phyloP scores from a whole-genome alignment of 176 grass and related monocot species.

The Secale cereale region DNA sequence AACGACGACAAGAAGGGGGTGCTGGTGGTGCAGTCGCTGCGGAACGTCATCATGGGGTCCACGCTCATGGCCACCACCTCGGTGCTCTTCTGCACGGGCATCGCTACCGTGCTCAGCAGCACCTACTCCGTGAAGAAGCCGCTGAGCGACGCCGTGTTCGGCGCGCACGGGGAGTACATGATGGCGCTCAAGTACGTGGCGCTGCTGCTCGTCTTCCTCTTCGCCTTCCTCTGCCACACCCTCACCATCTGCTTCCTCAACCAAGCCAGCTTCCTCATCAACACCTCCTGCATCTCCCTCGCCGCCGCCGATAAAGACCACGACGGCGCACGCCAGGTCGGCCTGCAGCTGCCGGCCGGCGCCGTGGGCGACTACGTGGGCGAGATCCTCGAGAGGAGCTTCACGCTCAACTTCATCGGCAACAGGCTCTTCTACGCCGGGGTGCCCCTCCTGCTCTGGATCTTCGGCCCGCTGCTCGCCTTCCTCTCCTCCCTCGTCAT shows the following conservation, averaged over 20 bases:
- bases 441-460: constrained; percentile 75
- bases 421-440: constrained; percentile 88
- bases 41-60: constrained; percentile 93
- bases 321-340: not conserved
- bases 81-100: constrained; percentile 87
- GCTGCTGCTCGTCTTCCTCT: constrained; percentile 73
- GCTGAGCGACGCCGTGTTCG: constrained; percentile 71
- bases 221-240: constrained; percentile 91
- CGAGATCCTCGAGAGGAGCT: constrained; percentile 54
- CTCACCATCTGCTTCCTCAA: constrained; percentile 81
- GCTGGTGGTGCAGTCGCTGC: constrained; percentile 78
- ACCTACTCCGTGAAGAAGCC: constrained; percentile 85
- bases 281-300: constrained; percentile 18
- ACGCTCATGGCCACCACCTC: constrained; percentile 91
- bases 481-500: constrained; percentile 61
- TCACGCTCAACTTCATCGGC: constrained; percentile 68
- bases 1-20: constrained; percentile 81
- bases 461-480: constrained; percentile 83
- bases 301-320: not conserved
- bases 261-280: constrained; percentile 94
- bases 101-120: constrained; percentile 95
- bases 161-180: constrained; percentile 95
- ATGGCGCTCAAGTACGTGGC: constrained; percentile 91
- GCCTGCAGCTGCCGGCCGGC: not conserved
- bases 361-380: constrained; percentile 30